Evolutionary conservation across 352 stramenopile species (phyloP).

Genomic region (Pythium brachiatum): DNA sequence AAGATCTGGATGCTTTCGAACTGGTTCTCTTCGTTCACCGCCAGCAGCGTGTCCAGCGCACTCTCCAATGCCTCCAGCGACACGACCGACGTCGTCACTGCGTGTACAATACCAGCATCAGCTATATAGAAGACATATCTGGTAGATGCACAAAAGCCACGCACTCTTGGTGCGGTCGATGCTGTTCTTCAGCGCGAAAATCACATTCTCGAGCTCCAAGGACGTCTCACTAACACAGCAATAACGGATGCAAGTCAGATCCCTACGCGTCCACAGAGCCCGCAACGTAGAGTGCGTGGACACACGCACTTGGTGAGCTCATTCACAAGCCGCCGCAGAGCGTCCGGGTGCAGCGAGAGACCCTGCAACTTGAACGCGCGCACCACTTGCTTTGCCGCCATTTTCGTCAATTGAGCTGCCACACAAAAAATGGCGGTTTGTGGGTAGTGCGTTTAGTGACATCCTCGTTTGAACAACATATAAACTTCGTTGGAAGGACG

Average conservation of each 20-base stretch:
- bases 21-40: constrained; percentile 75
- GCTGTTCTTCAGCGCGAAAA: constrained; percentile 88
- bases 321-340: constrained; percentile 54
- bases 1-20: constrained; percentile 85
- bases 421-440: constrained; percentile 3
- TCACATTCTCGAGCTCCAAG: constrained; percentile 75
- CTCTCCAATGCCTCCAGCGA: constrained; percentile 80
- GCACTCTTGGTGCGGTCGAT: constrained; percentile 86
- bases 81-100: constrained; percentile 82
- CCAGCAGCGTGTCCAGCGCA: constrained; percentile 76
- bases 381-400: constrained; percentile 80
- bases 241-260: constrained; percentile 3
- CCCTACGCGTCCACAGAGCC: neutral
- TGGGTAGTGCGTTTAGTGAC: constrained; percentile 1
- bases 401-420: constrained; percentile 10
- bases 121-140: neutral
- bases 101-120: neutral
- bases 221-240: constrained; percentile 49
- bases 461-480: constrained; percentile 3
- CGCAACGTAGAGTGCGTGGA: neutral
- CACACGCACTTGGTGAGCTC: constrained; percentile 56
- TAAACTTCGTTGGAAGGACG: constrained; percentile 5
- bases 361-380: constrained; percentile 84
- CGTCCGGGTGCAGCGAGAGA: constrained; percentile 73
- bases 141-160: constrained; percentile 8